Evolutionary conservation across 192 early-diverging fungal species (phyloP).

Genomic region (Rhizophlyctis rosea): DNA sequence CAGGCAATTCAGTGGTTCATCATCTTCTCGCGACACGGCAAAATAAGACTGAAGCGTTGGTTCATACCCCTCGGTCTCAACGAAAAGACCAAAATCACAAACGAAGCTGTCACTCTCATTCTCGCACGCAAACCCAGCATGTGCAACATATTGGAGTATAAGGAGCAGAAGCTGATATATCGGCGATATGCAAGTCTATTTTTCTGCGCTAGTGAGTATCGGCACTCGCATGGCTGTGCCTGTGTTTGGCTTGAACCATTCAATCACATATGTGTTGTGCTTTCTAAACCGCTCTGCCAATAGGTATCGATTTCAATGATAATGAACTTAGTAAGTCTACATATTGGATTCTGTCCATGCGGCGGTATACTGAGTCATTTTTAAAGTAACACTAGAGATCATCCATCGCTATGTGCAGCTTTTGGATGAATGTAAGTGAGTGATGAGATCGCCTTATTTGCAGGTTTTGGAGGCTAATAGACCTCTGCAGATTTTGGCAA

Average conservation of each 20-base stretch:
- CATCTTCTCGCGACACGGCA: background rate
- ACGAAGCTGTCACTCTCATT: background rate
- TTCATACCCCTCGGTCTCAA: background rate
- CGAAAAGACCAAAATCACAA: background rate
- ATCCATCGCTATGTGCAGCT: background rate
- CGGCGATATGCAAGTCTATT: background rate
- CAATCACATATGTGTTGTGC: no score
- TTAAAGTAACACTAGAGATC: background rate
- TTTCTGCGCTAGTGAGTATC: background rate
- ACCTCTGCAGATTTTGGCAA: background rate
- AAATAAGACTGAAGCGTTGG: background rate
- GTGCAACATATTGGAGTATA: background rate
- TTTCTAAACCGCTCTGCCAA: background rate
- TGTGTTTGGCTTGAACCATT: no score
- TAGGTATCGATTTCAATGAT: background rate
- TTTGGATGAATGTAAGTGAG: background rate
- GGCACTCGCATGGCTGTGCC: no score
- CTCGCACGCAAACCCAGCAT: background rate
- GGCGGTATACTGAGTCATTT: no score
- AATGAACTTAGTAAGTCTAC: background rate
- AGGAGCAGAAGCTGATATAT: background rate
- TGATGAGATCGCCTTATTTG: background rate
- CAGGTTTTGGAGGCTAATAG: background rate
- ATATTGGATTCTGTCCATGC: no score
- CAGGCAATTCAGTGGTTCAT: constrained; percentile 1